A percentile compares a stretch with the other conserved stretches of the same genome.
These are phyloP conservation scores for Chytriomyces sp. DNA, from an alignment of 192 early-diverging fungal genomes.

Conservation along the genomic window DNA sequence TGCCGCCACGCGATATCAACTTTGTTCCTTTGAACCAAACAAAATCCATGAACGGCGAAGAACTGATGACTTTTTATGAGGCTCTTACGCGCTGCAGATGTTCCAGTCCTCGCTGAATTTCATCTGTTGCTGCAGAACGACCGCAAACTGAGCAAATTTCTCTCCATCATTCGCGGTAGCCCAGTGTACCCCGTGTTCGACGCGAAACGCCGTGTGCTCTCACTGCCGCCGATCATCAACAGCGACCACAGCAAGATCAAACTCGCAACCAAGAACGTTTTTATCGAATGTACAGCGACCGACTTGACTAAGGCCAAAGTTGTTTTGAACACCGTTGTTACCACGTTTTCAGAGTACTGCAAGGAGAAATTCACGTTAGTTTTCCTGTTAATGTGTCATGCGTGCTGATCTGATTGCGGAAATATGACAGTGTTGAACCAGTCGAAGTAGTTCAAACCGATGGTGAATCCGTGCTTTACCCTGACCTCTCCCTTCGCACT, in stretches of 20 bases:
- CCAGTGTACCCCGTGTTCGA: conserved; percentile 93
- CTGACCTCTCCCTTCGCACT: conserved; percentile 69
- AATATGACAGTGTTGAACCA: conserved; percentile 74
- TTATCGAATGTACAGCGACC: conserved; percentile 98
- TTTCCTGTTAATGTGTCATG: no score
- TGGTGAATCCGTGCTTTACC: conserved; percentile 67
- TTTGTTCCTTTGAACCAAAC: conserved; percentile 93
- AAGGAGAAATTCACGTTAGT: conserved; percentile 84
- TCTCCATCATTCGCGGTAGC: conserved; percentile 89
- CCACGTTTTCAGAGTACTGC: conserved; percentile 97
- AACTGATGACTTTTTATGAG: conserved; percentile 91
- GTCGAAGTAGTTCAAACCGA: conserved; percentile 89
- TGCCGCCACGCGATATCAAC: conserved; percentile 84
- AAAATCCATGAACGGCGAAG: conserved; percentile 80
- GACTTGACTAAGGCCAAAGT: conserved; percentile 93
- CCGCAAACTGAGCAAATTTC: conserved; percentile 82
- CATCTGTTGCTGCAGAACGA: conserved; percentile 54
- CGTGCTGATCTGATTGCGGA: neutral
- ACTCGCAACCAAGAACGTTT: conserved; percentile 90
- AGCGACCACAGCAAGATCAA: conserved; percentile 97
- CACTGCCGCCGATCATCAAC: conserved; percentile 99
- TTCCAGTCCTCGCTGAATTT: neutral
- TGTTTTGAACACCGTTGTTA: conserved; percentile 89
- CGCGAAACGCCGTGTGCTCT: conserved; percentile 78
- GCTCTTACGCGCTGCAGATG: conserved; percentile 25